phyloP scores from a whole-genome alignment of 2,329 filamentous ascomycete species.

The Xylariaceae sp. region DNA sequence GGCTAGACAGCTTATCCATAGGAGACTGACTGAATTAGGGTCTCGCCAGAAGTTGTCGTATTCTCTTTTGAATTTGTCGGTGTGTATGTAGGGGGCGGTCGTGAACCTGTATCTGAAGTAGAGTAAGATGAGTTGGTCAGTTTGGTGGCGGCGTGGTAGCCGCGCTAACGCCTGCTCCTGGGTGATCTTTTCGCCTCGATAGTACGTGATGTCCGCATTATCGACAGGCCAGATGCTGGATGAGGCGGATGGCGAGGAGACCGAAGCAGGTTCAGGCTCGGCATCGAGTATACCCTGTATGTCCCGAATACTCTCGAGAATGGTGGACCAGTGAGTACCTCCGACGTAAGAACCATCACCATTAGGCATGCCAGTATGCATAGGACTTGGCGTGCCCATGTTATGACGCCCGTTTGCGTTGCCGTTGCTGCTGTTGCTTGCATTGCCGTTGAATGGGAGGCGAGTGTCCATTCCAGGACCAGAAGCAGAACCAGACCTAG shows the following conservation, averaged over 20 bases:
- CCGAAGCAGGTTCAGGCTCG: slow-evolving; percentile 24
- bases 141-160: slow-evolving; percentile 30
- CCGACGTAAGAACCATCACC: slow-evolving; percentile 33
- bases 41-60: slow-evolving; percentile 45
- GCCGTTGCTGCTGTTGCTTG: too few species aligned
- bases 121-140: slow-evolving; percentile 32
- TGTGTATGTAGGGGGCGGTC: slow-evolving; percentile 34
- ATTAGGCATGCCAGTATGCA: slow-evolving; percentile 19
- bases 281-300: slow-evolving; percentile 32
- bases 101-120: slow-evolving; percentile 34
- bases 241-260: slow-evolving; percentile 28
- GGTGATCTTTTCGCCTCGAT: slow-evolving; percentile 28
- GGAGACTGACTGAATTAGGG: slow-evolving; percentile 36
- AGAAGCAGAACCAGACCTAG: too few species aligned
- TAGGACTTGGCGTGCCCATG: slow-evolving; percentile 18
- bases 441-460: slow-evolving; percentile 11
- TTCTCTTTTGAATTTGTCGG: slow-evolving; percentile 42
- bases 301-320: slow-evolving; percentile 35
- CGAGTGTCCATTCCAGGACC: slow-evolving; percentile 27
- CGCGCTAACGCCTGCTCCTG: slow-evolving; percentile 32
- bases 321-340: slow-evolving; percentile 34
- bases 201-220: slow-evolving; percentile 29
- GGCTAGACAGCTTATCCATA: slow-evolving; percentile 49
- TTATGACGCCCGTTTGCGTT: slow-evolving; percentile 30
- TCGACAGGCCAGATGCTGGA: slow-evolving; percentile 23